Evolutionary conservation across 306 rosid genomes (phyloP).

Genomic region (Prunus mongolica): DNA sequence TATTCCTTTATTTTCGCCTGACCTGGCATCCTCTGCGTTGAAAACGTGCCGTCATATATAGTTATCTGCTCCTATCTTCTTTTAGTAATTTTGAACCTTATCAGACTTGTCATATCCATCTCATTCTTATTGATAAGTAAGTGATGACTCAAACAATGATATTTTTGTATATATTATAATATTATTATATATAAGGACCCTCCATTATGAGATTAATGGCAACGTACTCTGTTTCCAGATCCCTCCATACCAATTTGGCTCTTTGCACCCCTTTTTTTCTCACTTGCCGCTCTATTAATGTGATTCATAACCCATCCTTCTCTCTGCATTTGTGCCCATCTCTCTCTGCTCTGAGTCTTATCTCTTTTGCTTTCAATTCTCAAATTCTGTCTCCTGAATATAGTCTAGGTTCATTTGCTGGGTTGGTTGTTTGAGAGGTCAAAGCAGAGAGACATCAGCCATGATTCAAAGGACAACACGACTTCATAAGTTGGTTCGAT

Average conservation of each 20-base stretch:
- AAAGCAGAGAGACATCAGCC: neutral
- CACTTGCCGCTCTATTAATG: neutral
- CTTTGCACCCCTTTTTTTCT: neutral
- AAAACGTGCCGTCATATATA: neutral
- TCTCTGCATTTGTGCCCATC: neutral
- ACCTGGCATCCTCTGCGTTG: neutral
- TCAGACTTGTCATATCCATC: neutral
- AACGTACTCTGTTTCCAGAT: neutral
- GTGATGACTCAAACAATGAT: neutral
- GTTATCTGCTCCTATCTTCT: neutral
- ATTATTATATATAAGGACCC: no score
- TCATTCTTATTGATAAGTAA: neutral
- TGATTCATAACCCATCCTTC: neutral
- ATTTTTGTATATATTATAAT: no score
- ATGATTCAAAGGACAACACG: constrained; percentile 36
- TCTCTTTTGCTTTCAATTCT: neutral
- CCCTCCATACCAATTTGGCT: neutral
- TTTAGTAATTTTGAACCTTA: neutral
- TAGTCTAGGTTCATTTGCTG: neutral
- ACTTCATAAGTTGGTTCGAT: constrained; percentile 9
- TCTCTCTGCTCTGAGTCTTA: neutral
- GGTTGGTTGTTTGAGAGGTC: neutral
- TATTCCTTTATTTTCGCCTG: neutral
- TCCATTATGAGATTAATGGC: no score
- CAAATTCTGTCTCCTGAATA: neutral